Percentiles rank a stretch among this genome's conserved stretches.
Evolutionary conservation across 2,329 filamentous ascomycete genomes (phyloP).

Genomic region (Beauveria bassiana): DNA sequence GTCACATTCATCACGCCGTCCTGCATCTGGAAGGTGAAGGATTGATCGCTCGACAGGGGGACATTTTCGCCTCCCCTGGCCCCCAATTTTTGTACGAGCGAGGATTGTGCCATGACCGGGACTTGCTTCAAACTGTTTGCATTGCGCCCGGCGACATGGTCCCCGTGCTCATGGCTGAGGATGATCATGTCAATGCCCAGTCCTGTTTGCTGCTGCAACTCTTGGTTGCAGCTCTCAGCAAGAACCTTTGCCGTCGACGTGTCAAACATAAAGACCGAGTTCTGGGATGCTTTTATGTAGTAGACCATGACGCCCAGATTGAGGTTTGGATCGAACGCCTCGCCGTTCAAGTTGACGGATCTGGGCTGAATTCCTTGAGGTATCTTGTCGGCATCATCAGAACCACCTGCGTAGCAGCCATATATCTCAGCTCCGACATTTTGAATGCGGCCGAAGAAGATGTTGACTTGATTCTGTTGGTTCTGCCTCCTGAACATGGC

Average conservation of each 20-base stretch:
- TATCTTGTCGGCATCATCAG: background rate
- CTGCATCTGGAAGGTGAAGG: background rate
- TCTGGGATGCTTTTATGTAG: background rate
- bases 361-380: background rate
- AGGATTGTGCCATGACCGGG: background rate
- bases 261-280: constrained; percentile 2
- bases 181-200: background rate
- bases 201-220: background rate
- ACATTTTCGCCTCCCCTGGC: background rate
- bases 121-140: background rate
- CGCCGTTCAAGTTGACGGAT: background rate
- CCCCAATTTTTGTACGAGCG: background rate
- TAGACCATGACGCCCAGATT: constrained; percentile 3
- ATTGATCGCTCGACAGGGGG: background rate
- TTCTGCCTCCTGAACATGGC: background rate
- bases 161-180: constrained; percentile 1
- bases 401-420: constrained; percentile 3
- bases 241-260: background rate
- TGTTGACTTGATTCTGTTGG: background rate
- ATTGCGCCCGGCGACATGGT: background rate
- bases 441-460: background rate
- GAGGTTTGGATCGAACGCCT: constrained; percentile 2
- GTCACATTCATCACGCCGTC: constrained; percentile 1
- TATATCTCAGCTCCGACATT: constrained; percentile 2
- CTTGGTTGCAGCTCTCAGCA: constrained; percentile 1